These are phyloP conservation scores for Hippophae gyantsensis DNA, from an alignment of 306 rosid genomes.

Conservation along the genomic window DNA sequence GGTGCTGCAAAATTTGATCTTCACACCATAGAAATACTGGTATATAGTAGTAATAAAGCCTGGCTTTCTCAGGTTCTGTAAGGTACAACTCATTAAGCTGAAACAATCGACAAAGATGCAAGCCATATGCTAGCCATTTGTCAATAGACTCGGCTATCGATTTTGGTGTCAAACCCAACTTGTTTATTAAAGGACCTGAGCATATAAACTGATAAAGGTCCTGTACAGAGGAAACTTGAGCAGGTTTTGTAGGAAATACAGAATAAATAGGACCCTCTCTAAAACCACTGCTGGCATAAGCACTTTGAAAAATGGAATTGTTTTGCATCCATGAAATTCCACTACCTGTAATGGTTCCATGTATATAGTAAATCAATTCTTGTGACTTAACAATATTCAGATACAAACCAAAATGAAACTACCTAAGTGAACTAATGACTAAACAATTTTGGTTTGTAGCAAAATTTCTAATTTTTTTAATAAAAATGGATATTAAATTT, in stretches of 20 bases:
- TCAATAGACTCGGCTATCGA: constrained; percentile 64
- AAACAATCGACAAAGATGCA: constrained; percentile 50
- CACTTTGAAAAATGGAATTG: constrained; percentile 16
- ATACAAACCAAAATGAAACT: no score
- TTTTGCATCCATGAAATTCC: constrained; percentile 65
- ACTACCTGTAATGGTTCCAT: constrained; percentile 39
- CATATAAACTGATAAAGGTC: constrained; percentile 74
- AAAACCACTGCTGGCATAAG: constrained; percentile 22
- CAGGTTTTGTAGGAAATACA: constrained; percentile 46
- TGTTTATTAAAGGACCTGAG: constrained; percentile 67
- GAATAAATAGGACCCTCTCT: constrained; percentile 32
- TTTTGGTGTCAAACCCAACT: constrained; percentile 47
- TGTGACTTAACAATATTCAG: not conserved
- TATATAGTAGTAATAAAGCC: constrained; percentile 83
- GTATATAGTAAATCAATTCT: not conserved
- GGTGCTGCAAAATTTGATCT: constrained; percentile 58
- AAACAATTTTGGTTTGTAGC: no score
- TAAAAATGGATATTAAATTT: no score
- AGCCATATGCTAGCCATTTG: constrained; percentile 66
- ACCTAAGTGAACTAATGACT: no score
- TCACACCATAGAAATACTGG: constrained; percentile 91
- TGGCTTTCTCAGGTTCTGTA: constrained; percentile 61
- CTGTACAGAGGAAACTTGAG: constrained; percentile 61
- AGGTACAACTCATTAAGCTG: constrained; percentile 67
- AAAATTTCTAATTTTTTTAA: no score